Evolutionary conservation across 805 yeast species (phyloP), one percentile per base, ranked within the genome.

Genomic region (Metschnikowia henanensis): DNA sequence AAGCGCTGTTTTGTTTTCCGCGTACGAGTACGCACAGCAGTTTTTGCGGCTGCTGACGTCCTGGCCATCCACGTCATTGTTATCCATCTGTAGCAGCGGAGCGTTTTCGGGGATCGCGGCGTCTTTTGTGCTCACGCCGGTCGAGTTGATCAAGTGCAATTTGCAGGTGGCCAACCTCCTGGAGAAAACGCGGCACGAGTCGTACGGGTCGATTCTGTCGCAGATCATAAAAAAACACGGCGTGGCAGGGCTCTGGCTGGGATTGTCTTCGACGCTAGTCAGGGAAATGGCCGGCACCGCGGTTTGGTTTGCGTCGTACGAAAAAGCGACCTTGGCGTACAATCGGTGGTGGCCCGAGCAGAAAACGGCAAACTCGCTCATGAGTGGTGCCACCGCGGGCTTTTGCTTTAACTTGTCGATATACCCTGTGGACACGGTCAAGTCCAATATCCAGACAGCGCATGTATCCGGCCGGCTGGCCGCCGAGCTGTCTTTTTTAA

Each of bases 291-390:
- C 90, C 22, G 97, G 97, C 6, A 87, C 96, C 2, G 87, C 95
- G 4, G 83, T 92, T 2, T 91, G 97, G 97, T 91, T 91, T 67
- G 92, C 96, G 0, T 79, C 94, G 15, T 90, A 90, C 61, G 96
- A 90, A 59, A 65, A 74, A 35, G 66, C 76, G 6, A 61, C 68
- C 17, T 55, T 55, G 1, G 51, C 57, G n/a, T 66, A 79, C 50
- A 70, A 72, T 46, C 30, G 45, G 21, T 39, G 29, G 8, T 46
- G 48, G 28, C 49, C 53, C 23, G 35, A 30, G 30, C 38, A 44
- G 42, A 59, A 31, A 33, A 55, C 79, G 3, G 58, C 75, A 50
- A 87, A 86, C 53, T 62, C 83, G 17, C 66, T 91, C 51, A 46
- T 75, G 1, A 84, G 95, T 46, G 98, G 98, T 39, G 97, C 95